A percentile compares a stretch with the other conserved stretches of the same genome.
Evolutionary conservation across 1,139 yeast species (phyloP).

Genomic region (Trichomonascaceae sp.): DNA sequence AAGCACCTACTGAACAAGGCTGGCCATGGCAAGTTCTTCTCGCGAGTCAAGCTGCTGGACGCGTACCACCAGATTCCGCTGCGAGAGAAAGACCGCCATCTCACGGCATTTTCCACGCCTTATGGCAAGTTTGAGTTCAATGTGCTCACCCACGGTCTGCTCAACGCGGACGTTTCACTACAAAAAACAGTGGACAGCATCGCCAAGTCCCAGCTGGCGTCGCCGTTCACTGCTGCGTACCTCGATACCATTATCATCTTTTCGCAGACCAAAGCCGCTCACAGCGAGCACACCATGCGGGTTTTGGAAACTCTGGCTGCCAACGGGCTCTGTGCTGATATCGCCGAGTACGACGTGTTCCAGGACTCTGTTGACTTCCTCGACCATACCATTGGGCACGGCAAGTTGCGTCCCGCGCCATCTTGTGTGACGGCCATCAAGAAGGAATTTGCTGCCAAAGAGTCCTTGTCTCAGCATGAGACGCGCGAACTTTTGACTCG

Average conservation of each 20-base stretch:
- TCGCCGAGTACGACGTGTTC: not conserved
- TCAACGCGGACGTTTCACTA: not conserved
- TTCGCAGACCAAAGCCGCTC: not conserved
- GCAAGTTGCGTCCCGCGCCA: not conserved
- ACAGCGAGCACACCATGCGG: not conserved
- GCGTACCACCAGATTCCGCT: not conserved
- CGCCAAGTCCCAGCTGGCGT: not conserved
- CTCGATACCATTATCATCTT: not conserved
- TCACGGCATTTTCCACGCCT: not conserved
- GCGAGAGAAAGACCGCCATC: not conserved
- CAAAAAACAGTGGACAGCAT: not conserved
- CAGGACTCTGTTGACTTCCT: not conserved
- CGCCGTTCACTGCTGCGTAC: not conserved
- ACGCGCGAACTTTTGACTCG: not conserved
- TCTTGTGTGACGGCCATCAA: not conserved
- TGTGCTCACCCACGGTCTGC: not conserved
- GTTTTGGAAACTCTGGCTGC: not conserved
- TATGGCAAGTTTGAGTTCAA: not conserved
- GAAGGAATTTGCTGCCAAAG: constrained; percentile 1
- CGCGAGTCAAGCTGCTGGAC: not conserved
- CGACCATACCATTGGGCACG: not conserved
- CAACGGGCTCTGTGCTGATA: not conserved
- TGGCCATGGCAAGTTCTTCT: not conserved
- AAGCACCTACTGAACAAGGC: not conserved
- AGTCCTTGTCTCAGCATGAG: not conserved